Conservation (phyloP, 1,284 basidiomycete genomes). For the Ceratobasidium theobromae region DNA sequence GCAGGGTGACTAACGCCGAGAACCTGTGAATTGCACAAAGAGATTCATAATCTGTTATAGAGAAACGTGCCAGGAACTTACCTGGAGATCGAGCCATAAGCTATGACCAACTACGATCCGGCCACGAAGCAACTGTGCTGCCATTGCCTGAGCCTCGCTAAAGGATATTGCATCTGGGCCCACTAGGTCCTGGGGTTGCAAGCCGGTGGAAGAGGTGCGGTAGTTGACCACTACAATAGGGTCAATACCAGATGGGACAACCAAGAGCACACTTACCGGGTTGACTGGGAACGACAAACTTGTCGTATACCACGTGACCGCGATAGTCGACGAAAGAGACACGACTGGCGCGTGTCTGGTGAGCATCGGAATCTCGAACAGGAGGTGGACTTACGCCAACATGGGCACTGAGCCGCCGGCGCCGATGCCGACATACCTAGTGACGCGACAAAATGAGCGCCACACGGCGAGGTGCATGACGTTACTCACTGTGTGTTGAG, state of each 20-base stretch:
- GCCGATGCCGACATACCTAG: slow-evolving; percentile 32
- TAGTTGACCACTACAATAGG: slow-evolving; percentile 65
- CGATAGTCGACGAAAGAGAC: slow-evolving; percentile 52
- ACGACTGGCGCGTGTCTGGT: slow-evolving; percentile 28
- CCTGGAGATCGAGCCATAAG: slow-evolving; percentile 76
- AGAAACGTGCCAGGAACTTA: slow-evolving; percentile 41
- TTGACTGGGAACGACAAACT: slow-evolving; percentile 57
- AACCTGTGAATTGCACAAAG: slow-evolving; percentile 48
- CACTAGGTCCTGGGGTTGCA: slow-evolving; percentile 40
- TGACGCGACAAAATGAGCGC: slow-evolving; percentile 8
- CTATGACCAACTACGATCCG: slow-evolving; percentile 65
- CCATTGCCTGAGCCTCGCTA: slow-evolving; percentile 59
- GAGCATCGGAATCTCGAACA: neutral
- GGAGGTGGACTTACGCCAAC: slow-evolving; percentile 32
- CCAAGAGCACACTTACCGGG: slow-evolving; percentile 36
- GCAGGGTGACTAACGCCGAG: slow-evolving; percentile 79
- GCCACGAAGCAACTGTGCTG: slow-evolving; percentile 54
- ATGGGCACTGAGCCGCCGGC: slow-evolving; percentile 36
- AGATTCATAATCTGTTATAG: neutral
- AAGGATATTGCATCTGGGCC: slow-evolving; percentile 52
- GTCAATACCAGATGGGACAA: slow-evolving; percentile 8
- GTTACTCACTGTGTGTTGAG: slow-evolving; percentile 32
- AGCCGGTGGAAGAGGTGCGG: slow-evolving; percentile 69
- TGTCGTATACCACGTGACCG: slow-evolving; percentile 54
- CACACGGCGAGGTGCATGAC: slow-evolving; percentile 24